Base-by-base conservation (phyloP, 2,329 filamentous ascomycete genomes). In the Epicoccum nigrum region DNA sequence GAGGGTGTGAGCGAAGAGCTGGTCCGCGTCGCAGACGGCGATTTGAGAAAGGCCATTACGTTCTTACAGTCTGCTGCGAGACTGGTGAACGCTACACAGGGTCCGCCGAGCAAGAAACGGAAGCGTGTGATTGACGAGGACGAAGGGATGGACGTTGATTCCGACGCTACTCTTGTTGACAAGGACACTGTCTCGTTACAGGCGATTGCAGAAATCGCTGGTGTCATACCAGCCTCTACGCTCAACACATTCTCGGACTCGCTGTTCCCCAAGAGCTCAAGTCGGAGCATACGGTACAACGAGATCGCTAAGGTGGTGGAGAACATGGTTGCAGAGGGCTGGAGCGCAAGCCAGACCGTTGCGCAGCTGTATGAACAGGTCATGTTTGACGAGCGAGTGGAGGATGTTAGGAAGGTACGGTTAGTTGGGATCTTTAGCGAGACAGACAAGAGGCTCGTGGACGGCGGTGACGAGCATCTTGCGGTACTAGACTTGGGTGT, bases 31-130 rank as follows among this genome's bases (percentile, higher is more conserved):
- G 91, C 90, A 48, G 94, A 99, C 65, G 94, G 95, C 32, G 95
- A 99, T 80, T 74, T 99, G 75, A 82, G 95, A 73, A 96, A 96
- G 71, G 93, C 94, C 1, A 97, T 99, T 64, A 99, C 94, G 0
- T 97, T 90, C 67, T 71, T 99, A 69, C 94, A 99, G 76, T 96
- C 90, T 70, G 92, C 92, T n/a, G 92, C 93, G 19, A 81, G 92
- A 55, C 76, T 99, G 33, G 90, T 95, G 1, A 91, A 92, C 1
- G 87, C 89, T 3, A 60, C 64, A 17, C 63, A 67, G 13, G 62
- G 66, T 5, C 21, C 28, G 4, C 39, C 71, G 33, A 71, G 73
- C 15, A 74, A 75, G 13, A 81, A 77, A 39, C 77, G 61, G 71
- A 79, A 60, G 71, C 75, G 51, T 4, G 31, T 77, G 70, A 42